phyloP scores from a whole-genome alignment of 2,329 filamentous ascomycete species.

The Diplodia mutila region DNA sequence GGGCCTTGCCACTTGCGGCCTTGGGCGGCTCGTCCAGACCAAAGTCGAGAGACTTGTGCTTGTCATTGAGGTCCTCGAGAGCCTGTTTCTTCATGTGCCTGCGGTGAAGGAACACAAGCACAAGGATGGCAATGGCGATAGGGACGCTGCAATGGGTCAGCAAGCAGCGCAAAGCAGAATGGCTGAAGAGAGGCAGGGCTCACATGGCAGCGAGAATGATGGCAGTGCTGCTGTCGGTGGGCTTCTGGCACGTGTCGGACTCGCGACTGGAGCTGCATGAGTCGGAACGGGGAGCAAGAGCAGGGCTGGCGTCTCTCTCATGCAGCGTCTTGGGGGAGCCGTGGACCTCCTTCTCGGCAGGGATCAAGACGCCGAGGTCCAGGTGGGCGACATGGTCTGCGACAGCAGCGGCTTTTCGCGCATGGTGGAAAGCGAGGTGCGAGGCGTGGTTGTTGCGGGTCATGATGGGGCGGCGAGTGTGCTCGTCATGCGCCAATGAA shows the following conservation, averaged over 20 bases:
- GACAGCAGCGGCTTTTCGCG: slow-evolving; percentile 31
- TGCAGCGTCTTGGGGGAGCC: background rate
- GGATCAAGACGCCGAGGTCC: slow-evolving; percentile 1
- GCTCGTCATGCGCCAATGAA: slow-evolving; percentile 23
- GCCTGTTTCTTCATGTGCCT: slow-evolving; percentile 72
- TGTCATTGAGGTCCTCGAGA: slow-evolving; percentile 81
- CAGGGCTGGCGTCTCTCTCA: slow-evolving; percentile 8
- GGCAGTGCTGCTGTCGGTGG: slow-evolving; percentile 37
- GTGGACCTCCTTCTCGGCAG: slow-evolving; percentile 9
- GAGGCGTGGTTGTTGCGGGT: slow-evolving; percentile 37
- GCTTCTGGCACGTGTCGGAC: slow-evolving; percentile 42
- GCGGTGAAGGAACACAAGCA: slow-evolving; percentile 78
- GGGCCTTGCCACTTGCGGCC: slow-evolving; percentile 30
- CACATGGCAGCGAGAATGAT: slow-evolving; percentile 43
- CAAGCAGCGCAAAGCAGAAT: background rate
- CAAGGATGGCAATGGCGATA: slow-evolving; percentile 65
- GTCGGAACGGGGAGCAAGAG: slow-evolving; percentile 13
- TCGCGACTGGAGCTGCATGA: slow-evolving; percentile 26
- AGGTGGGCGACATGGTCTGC: slow-evolving; percentile 27
- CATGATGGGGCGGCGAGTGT: slow-evolving; percentile 33
- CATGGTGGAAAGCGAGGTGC: slow-evolving; percentile 36
- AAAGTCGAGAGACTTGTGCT: slow-evolving; percentile 91
- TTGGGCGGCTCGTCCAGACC: slow-evolving; percentile 63
- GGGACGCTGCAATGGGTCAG: slow-evolving; percentile 66
- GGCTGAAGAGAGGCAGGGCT: slow-evolving; percentile 20